Base-by-base conservation (phyloP, 1,139 yeast genomes). In the Candida gigantensis region DNA sequence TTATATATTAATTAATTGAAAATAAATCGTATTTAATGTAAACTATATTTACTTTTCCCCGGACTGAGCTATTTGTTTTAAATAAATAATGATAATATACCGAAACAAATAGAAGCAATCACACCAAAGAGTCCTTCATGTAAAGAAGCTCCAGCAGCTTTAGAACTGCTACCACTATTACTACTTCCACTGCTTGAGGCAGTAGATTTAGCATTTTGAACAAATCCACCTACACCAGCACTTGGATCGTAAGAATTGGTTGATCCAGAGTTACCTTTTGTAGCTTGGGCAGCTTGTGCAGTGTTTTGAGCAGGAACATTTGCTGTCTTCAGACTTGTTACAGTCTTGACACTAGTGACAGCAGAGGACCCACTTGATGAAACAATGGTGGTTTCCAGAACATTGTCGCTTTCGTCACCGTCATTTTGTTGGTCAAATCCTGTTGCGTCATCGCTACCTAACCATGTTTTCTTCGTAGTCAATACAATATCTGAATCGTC, bases 371-470 rank as follows among this genome's bases (percentile, higher is more conserved):
- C 50, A 33, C 46, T 41, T 9, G 50, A 43, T 13, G 23, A 30
- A 15, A 42, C 37, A 25, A 45, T 36, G 12, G 47, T 45, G 2
- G 46, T 42, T 28, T 34, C 34, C 19, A 27, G 30, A n/a, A 34
- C 17, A 20, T 21, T 36, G 10, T 26, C 25, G 8, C 32, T 34
- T 50, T 53, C 28, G 11, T 36, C 30, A 3, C 26, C 29, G 3
- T 62, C 64, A 44, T 68, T 66, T 41, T 72, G 64, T 31, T 83
- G 80, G 57, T 84, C 74, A 39, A 78, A 66, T 11, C 96, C 96
- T 25, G 80, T 69, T 16, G 84, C 86, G 30, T 75, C 79, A 17
- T 61, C 57, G 30, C 76, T 71, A 14, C 80, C 85, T 38, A 88
- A 62, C 59, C 77, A 66, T 9, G 87, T 76, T 49, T 68, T 66